Evolutionary conservation across 495 filamentous ascomycete species (phyloP).

Genomic region (Xylaria telfairii): DNA sequence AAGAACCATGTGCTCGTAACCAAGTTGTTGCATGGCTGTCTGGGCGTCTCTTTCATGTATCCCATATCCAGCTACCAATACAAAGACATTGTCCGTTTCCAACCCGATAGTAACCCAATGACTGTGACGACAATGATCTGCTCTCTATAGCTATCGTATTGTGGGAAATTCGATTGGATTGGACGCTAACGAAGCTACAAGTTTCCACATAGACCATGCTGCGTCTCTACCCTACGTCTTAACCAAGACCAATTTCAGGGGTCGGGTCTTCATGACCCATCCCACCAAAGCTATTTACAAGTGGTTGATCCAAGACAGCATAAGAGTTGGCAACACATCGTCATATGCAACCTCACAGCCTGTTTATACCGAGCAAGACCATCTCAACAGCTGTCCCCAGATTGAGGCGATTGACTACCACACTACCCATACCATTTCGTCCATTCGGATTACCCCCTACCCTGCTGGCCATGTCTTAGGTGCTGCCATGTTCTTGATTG

Average conservation of each 20-base stretch:
- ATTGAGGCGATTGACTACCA: constrained; percentile 99
- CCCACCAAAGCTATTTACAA: constrained; percentile 99
- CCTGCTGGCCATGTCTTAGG: constrained; percentile 96
- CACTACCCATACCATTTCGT: constrained; percentile 94
- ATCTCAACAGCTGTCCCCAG: constrained; percentile 85
- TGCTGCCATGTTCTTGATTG: constrained; percentile 97
- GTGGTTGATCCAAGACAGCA: constrained; percentile 96
- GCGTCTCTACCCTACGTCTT: constrained; percentile 95
- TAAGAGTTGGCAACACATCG: constrained; percentile 83
- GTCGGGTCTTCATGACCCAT: constrained; percentile 98
- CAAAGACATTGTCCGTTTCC: constrained; percentile 34
- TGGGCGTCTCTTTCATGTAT: constrained; percentile 30
- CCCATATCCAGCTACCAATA: constrained; percentile 42
- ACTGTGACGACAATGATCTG: constrained; percentile 29
- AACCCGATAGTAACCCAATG: constrained; percentile 32
- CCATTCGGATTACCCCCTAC: constrained; percentile 94
- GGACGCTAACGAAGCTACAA: constrained; percentile 49
- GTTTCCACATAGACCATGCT: constrained; percentile 98
- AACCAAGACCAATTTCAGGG: constrained; percentile 96
- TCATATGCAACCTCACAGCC: constrained; percentile 74
- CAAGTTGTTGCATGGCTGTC: constrained; percentile 17
- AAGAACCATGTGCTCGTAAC: constrained; percentile 4
- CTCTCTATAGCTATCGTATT: constrained; percentile 14
- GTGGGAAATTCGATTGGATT: constrained; percentile 20
- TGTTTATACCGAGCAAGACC: constrained; percentile 93